Conservation (phyloP, 1,284 basidiomycete species). For the Boletellus dicymbophilus region DNA sequence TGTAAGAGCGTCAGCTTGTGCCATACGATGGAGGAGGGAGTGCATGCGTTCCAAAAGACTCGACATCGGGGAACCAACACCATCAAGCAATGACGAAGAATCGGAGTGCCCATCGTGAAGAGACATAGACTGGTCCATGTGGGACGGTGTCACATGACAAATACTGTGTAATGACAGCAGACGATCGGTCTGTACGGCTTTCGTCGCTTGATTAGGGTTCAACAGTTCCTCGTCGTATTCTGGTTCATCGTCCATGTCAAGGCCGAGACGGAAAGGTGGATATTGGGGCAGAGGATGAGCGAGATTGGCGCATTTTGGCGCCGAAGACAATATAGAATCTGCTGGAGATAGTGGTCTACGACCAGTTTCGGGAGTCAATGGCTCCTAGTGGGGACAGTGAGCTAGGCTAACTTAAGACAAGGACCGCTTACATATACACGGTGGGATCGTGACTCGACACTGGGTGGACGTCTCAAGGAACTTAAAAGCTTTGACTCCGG, state of each 20-base stretch:
- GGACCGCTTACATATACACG: slow-evolving; percentile 42
- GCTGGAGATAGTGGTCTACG: slow-evolving; percentile 58
- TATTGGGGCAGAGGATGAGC: slow-evolving; percentile 40
- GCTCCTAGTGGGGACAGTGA: slow-evolving; percentile 42
- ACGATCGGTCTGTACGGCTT: slow-evolving; percentile 76
- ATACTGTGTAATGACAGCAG: slow-evolving; percentile 33
- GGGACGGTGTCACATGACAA: slow-evolving; percentile 35
- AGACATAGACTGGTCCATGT: slow-evolving; percentile 47
- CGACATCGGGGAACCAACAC: slow-evolving; percentile 51
- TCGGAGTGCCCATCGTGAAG: slow-evolving; percentile 64
- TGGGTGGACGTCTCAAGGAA: slow-evolving; percentile 31
- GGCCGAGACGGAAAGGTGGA: slow-evolving; percentile 41
- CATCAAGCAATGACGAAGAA: slow-evolving; percentile 65
- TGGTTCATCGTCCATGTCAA: slow-evolving; percentile 50
- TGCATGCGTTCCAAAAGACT: slow-evolving; percentile 73
- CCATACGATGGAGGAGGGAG: slow-evolving; percentile 68
- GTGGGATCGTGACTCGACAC: slow-evolving; percentile 35
- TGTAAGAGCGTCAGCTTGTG: slow-evolving; percentile 85
- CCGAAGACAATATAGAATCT: slow-evolving; percentile 47
- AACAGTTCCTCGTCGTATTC: slow-evolving; percentile 35
- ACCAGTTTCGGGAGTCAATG: slow-evolving; percentile 61
- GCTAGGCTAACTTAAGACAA: slow-evolving; percentile 1
- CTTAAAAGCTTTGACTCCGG: slow-evolving; percentile 21
- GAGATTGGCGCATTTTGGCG: slow-evolving; percentile 44
- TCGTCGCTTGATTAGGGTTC: slow-evolving; percentile 48